A percentile compares a stretch with the other conserved stretches of the same genome.
phyloP scores from a whole-genome alignment of 805 yeast genomes.

The Hanseniaspora vineae region DNA sequence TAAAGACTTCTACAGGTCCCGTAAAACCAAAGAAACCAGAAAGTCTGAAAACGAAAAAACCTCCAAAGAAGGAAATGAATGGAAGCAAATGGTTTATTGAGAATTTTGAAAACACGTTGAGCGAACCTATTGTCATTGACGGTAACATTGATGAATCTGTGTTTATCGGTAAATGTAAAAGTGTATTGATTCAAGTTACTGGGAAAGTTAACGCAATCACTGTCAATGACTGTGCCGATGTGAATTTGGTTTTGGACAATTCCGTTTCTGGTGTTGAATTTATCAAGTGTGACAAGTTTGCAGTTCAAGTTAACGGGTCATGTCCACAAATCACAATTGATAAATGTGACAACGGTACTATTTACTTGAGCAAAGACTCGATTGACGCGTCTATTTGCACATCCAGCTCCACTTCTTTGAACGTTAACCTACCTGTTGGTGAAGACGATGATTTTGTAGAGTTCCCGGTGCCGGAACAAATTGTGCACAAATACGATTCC shows the following conservation, averaged over 20 bases:
- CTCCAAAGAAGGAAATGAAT: constrained; percentile 56
- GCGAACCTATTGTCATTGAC: constrained; percentile 45
- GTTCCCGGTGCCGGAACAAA: constrained; percentile 82
- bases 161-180: constrained; percentile 70
- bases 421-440: constrained; percentile 66
- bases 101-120: constrained; percentile 54
- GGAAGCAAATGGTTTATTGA: constrained; percentile 88
- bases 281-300: constrained; percentile 69
- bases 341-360: constrained; percentile 74
- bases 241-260: constrained; percentile 71
- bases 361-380: constrained; percentile 66
- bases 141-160: constrained; percentile 81
- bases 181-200: constrained; percentile 63
- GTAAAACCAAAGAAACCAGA: constrained; percentile 77
- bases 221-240: constrained; percentile 53
- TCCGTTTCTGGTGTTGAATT: constrained; percentile 81
- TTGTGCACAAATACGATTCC: constrained; percentile 47
- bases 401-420: constrained; percentile 73
- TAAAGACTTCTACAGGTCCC: constrained; percentile 53
- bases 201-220: constrained; percentile 90
- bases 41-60: constrained; percentile 37
- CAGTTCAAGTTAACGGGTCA: constrained; percentile 70
- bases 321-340: constrained; percentile 81
- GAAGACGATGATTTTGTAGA: constrained; percentile 68
- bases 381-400: constrained; percentile 68